phyloP scores from a whole-genome alignment of 176 grass and related monocot species.

The Calamus simplicifolius region DNA sequence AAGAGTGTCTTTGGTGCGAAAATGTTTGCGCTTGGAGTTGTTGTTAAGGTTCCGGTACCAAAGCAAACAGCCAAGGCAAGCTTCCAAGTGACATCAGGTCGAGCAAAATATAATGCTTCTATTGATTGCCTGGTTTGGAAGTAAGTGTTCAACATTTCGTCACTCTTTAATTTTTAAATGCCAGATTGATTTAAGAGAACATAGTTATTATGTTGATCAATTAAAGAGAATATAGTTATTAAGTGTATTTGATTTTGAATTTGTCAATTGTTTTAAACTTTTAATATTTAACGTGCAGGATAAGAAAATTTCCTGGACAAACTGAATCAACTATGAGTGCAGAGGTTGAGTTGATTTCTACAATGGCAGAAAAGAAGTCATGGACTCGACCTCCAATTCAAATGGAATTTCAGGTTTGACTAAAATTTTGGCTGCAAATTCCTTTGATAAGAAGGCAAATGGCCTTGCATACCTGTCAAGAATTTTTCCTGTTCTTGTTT shows the following conservation, averaged over 20 bases:
- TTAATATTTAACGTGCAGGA: slow-evolving; percentile 41
- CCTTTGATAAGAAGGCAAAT: too few species aligned
- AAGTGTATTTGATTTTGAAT: too few species aligned
- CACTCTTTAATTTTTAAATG: too few species aligned
- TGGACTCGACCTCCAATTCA: slow-evolving; percentile 92
- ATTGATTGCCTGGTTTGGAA: slow-evolving; percentile 99
- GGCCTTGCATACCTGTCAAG: too few species aligned
- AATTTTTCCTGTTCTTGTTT: too few species aligned
- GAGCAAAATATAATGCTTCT: slow-evolving; percentile 99
- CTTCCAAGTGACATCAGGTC: slow-evolving; percentile 95
- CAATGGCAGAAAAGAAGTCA: slow-evolving; percentile 97
- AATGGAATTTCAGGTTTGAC: slow-evolving; percentile 95
- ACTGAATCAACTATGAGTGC: slow-evolving; percentile 99
- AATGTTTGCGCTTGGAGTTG: slow-evolving; percentile 98
- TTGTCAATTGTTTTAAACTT: background rate
- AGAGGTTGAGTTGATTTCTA: slow-evolving; percentile 96
- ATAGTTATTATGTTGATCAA: too few species aligned
- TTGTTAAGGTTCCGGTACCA: slow-evolving; percentile 94
- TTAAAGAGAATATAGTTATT: too few species aligned
- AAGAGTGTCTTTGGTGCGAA: slow-evolving; percentile 97
- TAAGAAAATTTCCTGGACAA: slow-evolving; percentile 97
- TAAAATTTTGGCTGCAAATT: background rate
- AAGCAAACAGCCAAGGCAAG: slow-evolving; percentile 98
- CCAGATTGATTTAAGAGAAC: too few species aligned
- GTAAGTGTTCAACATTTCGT: slow-evolving; percentile 37